Conservation (phyloP, 192 early-diverging fungal species). For the Coemansia sp. region DNA sequence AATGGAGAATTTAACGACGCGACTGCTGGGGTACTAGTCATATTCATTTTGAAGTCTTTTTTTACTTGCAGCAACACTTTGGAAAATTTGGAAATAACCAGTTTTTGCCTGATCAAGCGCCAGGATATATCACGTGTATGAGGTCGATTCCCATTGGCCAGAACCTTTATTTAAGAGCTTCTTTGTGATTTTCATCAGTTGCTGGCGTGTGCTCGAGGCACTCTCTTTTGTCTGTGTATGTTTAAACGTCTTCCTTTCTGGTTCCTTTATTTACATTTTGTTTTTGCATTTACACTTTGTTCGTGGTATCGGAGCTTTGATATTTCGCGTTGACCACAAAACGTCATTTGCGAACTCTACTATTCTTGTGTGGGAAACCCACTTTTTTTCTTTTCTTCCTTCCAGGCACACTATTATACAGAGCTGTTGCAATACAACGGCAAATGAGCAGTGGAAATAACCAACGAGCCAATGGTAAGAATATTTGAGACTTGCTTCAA, state of each 20-base stretch:
- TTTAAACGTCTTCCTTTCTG: background rate
- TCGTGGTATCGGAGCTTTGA: background rate
- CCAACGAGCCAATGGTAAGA: slow-evolving; percentile 46
- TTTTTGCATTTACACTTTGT: background rate
- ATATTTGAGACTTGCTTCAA: background rate
- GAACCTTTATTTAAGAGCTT: background rate
- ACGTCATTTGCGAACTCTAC: background rate
- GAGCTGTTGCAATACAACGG: background rate
- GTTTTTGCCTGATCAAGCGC: background rate
- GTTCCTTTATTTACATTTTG: background rate
- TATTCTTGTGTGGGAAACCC: background rate
- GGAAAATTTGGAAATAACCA: background rate
- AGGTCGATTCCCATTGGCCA: background rate
- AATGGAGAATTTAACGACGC: background rate
- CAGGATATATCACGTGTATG: background rate
- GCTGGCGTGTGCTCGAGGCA: background rate
- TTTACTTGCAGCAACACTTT: too few relatives aligned
- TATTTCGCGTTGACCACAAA: background rate
- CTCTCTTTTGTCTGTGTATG: background rate
- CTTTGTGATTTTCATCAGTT: background rate
- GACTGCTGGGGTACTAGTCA: too few relatives aligned
- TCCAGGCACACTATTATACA: background rate
- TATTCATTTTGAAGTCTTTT: too few relatives aligned
- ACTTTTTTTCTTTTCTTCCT: background rate
- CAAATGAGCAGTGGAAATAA: slow-evolving; percentile 23